A percentile compares a stretch with the other conserved stretches of the same genome.
phyloP scores from a whole-genome alignment of 495 filamentous ascomycete species.

The Hypoxylon lenormandii region DNA sequence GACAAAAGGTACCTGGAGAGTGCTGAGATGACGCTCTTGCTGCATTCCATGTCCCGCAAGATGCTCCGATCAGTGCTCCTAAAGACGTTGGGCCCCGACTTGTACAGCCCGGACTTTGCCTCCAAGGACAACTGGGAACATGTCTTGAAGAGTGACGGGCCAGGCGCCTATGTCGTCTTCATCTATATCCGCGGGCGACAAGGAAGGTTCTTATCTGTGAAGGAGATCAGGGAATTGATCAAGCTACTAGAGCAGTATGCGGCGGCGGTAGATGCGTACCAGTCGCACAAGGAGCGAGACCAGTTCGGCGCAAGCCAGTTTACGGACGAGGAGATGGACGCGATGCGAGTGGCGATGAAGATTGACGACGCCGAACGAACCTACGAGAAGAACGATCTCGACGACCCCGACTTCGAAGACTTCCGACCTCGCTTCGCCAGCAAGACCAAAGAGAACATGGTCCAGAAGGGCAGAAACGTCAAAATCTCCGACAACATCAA shows the following conservation, averaged over 20 bases:
- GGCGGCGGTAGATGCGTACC: neutral
- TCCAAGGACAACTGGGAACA: conserved; percentile 6
- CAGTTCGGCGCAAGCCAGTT: neutral
- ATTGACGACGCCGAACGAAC: conserved; percentile 8
- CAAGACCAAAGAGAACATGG: no score
- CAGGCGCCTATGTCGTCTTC: conserved; percentile 19
- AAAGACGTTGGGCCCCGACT: conserved; percentile 20
- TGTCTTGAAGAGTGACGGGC: neutral
- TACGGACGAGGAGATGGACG: neutral
- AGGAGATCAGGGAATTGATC: conserved; percentile 8
- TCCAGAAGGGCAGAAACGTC: no score
- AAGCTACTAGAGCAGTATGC: neutral
- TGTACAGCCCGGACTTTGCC: neutral
- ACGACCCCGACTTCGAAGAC: neutral
- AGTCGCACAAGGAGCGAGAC: neutral
- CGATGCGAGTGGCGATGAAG: conserved; percentile 8
- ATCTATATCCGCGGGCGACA: neutral
- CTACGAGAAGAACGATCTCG: neutral
- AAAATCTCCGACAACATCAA: no score
- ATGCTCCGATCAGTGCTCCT: conserved; percentile 8
- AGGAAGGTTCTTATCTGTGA: conserved; percentile 8
- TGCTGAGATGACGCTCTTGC: neutral
- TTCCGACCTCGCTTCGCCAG: conserved; percentile 13
- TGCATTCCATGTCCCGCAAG: conserved; percentile 8
- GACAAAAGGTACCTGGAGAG: no score